Conservation (phyloP, 345 rosid species). For the Boechera divaricarpa region DNA sequence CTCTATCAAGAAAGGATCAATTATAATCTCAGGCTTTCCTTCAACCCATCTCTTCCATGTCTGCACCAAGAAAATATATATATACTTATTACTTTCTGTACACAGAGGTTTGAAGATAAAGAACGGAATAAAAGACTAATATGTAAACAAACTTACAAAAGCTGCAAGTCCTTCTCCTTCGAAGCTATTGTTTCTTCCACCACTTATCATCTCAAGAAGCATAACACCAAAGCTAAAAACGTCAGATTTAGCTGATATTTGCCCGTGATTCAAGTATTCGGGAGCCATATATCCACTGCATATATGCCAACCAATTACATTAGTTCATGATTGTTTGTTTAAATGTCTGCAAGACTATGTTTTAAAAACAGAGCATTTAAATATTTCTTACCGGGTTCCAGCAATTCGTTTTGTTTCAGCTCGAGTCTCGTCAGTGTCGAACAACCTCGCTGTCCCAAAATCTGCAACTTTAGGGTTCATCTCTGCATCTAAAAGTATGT, state of each 20-base stretch:
- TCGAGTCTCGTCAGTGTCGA: constrained; percentile 36
- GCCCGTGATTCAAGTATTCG: constrained; percentile 48
- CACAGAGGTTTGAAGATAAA: too few species aligned
- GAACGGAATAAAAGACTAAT: constrained; percentile 19
- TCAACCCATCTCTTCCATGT: too few species aligned
- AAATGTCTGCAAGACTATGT: neutral
- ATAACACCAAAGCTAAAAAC: constrained; percentile 59
- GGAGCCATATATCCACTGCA: constrained; percentile 68
- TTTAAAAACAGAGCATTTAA: neutral
- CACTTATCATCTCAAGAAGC: constrained; percentile 41
- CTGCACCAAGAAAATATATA: too few species aligned
- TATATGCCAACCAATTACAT: neutral
- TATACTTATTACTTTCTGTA: too few species aligned
- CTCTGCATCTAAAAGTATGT: constrained; percentile 40
- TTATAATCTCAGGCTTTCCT: too few species aligned
- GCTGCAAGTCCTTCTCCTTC: constrained; percentile 39
- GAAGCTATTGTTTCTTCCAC: constrained; percentile 33
- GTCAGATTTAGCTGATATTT: constrained; percentile 54
- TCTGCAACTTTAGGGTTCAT: constrained; percentile 47
- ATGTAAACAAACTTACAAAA: constrained; percentile 35
- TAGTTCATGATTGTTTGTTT: neutral
- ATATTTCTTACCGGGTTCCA: constrained; percentile 44
- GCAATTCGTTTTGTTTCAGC: constrained; percentile 38
- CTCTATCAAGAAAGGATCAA: too few species aligned
- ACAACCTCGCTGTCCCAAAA: constrained; percentile 49